Evolutionary conservation across 176 grass and related monocot species (phyloP).

Genomic region (Oryza glumipatula): DNA sequence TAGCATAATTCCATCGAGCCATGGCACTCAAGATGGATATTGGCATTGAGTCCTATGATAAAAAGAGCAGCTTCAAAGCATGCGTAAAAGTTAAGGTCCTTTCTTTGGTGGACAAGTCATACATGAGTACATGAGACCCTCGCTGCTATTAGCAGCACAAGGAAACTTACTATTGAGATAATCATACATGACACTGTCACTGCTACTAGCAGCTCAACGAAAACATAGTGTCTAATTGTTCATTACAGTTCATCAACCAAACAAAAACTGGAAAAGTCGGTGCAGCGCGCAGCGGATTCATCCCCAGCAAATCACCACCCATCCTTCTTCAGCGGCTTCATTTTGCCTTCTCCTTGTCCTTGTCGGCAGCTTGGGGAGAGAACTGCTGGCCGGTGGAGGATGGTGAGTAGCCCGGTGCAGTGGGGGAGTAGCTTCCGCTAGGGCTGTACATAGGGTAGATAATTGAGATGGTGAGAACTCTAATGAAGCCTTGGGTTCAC

Average conservation of each 20-base stretch:
- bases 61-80: not conserved
- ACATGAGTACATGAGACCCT: not conserved
- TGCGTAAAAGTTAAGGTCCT: not conserved
- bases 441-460: conserved; percentile 54
- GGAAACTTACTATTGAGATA: not conserved
- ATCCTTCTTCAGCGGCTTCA: conserved; percentile 38
- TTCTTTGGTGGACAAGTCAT: not conserved
- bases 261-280: not conserved
- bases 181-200: not conserved
- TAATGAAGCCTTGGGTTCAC: not conserved
- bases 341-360: conserved; percentile 44
- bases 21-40: no score
- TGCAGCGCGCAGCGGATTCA: not conserved
- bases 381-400: conserved; percentile 70
- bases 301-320: not conserved
- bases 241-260: not conserved
- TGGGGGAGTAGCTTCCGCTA: conserved; percentile 90
- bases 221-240: not conserved
- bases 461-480: conserved; percentile 12
- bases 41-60: no score
- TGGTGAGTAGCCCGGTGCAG: conserved; percentile 82
- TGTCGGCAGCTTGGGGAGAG: conserved; percentile 56
- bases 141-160: not conserved
- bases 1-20: no score
- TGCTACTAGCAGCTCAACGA: conserved; percentile 25